These are phyloP conservation scores for Lyophyllum semitale DNA, from an alignment of 768 basidiomycete species.

Conservation along the genomic window DNA sequence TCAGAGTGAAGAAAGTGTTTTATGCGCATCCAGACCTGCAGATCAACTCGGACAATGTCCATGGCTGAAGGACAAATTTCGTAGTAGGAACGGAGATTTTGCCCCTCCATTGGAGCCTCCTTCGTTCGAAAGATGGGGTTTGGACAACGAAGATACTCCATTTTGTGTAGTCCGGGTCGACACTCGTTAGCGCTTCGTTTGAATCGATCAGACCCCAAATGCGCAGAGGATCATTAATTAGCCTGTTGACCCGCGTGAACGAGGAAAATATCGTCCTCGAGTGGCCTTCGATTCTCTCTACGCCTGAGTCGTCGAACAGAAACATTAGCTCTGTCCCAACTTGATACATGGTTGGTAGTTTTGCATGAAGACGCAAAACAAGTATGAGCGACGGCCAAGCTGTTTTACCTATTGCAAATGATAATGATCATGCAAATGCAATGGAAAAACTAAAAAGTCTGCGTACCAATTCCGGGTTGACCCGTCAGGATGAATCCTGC, in stretches of 20 bases:
- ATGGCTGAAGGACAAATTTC: background rate
- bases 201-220: too few relatives aligned
- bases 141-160: too few relatives aligned
- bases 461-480: too few relatives aligned
- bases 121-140: background rate
- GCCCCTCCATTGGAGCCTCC: background rate
- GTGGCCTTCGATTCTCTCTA: background rate
- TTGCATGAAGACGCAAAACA: background rate
- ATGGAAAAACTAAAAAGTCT: too few relatives aligned
- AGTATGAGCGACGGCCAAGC: background rate
- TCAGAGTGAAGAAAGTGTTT: too few relatives aligned
- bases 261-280: background rate
- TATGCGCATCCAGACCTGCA: background rate
- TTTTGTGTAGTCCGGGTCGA: too few relatives aligned
- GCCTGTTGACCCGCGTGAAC: background rate
- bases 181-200: too few relatives aligned
- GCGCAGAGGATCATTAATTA: too few relatives aligned
- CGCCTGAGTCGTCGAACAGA: background rate
- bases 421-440: too few relatives aligned
- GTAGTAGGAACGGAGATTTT: background rate
- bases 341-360: background rate
- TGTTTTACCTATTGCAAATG: background rate
- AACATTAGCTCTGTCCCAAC: background rate
- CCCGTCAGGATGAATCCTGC: too few relatives aligned
- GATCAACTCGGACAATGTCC: background rate